Evolutionary conservation across 2,329 filamentous ascomycete species (phyloP), one percentile per base, ranked within the genome.

Genomic region (Sphaerulina populicola): DNA sequence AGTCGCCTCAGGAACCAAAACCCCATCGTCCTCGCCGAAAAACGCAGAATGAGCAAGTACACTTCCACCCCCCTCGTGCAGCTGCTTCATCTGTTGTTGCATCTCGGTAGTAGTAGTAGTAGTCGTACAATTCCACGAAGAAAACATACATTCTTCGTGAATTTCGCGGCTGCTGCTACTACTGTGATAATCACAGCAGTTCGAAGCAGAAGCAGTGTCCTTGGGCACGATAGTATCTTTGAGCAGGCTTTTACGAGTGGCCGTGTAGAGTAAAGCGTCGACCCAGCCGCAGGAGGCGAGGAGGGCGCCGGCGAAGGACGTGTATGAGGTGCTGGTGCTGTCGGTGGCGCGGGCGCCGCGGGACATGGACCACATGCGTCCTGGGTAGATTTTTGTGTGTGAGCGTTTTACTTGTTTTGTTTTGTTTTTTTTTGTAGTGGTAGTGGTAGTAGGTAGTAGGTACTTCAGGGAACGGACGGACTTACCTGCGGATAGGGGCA

Each of bases 281-380:
- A 81, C 73, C 66, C 78, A 74, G 14, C 79, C 79, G 51, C 78
- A 81, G 30, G 73, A 77, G 2, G 77, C 77, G 52, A 81, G 78
- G 58, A 81, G 69, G 4, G 76, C 72, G 30, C 77, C 79, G 0
- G 76, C 72, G 15, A 76, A 67, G 59, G 74, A 77, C 47, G 78
- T 72, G 12, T 70, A 69, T 2, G 67, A 61, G 15, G 69, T 69
- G 12, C 70, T n/a, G n/a, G n/a, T n/a, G n/a, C n/a, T n/a, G n/a
- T n/a, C 69, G 2, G 58, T 50, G 1, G 51, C 44, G 8, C 39
- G 44, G 40, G 58, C 58, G 8, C 70, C 67, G 1, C 78, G 77
- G 0, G 77, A 74, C 77, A 86, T 83, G 15, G 75, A 75, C 12
- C 77, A 76, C 61, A 86, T 81, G 53, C 83, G 77, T 11, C 81